These are phyloP conservation scores for Ordospora pajunii DNA, from an alignment of 371 early-diverging fungal species.

Conservation along the genomic window DNA sequence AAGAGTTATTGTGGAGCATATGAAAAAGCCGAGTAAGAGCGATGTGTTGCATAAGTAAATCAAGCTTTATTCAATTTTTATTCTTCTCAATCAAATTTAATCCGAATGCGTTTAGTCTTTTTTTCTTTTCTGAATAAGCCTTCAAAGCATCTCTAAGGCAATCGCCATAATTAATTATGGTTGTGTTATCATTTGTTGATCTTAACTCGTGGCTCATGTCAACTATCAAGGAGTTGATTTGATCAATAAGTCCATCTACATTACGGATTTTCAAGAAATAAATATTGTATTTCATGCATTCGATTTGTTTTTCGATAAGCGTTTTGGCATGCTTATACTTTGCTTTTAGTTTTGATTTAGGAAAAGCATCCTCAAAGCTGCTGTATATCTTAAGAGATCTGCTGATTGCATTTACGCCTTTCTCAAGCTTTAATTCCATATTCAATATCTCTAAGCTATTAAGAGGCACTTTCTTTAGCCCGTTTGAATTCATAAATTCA, in stretches of 20 bases:
- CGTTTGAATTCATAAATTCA: background rate
- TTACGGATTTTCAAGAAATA: background rate
- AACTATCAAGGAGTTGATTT: background rate
- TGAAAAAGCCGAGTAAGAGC: background rate
- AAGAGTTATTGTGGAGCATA: background rate
- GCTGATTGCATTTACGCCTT: background rate
- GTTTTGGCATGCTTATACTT: background rate
- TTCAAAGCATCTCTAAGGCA: background rate
- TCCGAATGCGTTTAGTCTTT: background rate
- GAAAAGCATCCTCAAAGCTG: background rate
- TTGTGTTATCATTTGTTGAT: background rate
- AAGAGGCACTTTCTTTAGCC: background rate
- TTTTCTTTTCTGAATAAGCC: background rate
- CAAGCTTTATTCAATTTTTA: background rate
- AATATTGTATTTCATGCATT: background rate
- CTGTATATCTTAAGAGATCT: background rate
- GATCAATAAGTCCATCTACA: background rate
- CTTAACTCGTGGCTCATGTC: conserved; percentile 7
- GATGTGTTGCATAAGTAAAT: background rate
- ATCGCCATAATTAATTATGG: background rate
- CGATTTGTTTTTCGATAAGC: conserved; percentile 6
- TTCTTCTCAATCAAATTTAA: background rate
- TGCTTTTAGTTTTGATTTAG: background rate
- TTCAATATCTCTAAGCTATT: background rate
- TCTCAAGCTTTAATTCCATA: background rate